These are phyloP conservation scores for Trichoderma asperellum DNA, from an alignment of 2,329 filamentous ascomycete species.

Conservation along the genomic window DNA sequence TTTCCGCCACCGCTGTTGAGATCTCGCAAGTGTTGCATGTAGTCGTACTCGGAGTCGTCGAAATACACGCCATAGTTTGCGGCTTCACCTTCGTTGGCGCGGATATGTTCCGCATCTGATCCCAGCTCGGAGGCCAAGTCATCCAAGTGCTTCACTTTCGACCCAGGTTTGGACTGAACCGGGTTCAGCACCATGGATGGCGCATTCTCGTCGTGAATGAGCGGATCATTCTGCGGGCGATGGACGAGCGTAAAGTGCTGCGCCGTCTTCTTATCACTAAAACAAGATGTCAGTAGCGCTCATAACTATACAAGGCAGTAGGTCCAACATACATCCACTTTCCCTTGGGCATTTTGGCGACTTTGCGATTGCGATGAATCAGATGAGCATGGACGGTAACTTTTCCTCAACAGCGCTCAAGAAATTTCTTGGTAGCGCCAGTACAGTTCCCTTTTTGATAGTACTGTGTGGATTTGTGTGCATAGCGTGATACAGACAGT, in stretches of 20 bases:
- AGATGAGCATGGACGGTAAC: constrained; percentile 29
- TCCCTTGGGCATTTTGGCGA: constrained; percentile 70
- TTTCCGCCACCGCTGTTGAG: constrained; percentile 72
- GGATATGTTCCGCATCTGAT: constrained; percentile 64
- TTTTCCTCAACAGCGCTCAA: constrained; percentile 4
- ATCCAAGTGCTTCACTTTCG: constrained; percentile 66
- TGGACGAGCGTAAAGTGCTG: constrained; percentile 94
- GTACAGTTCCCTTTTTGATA: constrained; percentile 34
- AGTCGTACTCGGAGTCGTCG: constrained; percentile 95
- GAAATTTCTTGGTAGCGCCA: constrained; percentile 40
- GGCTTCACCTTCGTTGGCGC: constrained; percentile 93
- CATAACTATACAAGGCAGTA: neutral
- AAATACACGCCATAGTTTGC: constrained; percentile 92
- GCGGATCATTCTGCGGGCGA: constrained; percentile 94
- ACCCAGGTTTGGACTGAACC: constrained; percentile 49
- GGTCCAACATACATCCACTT: constrained; percentile 64
- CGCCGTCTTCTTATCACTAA: constrained; percentile 82
- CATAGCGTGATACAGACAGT: constrained; percentile 36
- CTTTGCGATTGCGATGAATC: constrained; percentile 29
- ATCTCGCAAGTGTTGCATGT: constrained; percentile 98
- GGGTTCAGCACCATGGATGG: constrained; percentile 89
- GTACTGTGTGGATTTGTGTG: constrained; percentile 36
- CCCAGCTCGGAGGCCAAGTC: constrained; percentile 81
- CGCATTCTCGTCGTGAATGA: constrained; percentile 88
- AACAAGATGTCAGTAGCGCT: neutral